These are phyloP conservation scores for Mycogone perniciosa DNA, from an alignment of 2,329 filamentous ascomycete genomes.

Conservation along the genomic window DNA sequence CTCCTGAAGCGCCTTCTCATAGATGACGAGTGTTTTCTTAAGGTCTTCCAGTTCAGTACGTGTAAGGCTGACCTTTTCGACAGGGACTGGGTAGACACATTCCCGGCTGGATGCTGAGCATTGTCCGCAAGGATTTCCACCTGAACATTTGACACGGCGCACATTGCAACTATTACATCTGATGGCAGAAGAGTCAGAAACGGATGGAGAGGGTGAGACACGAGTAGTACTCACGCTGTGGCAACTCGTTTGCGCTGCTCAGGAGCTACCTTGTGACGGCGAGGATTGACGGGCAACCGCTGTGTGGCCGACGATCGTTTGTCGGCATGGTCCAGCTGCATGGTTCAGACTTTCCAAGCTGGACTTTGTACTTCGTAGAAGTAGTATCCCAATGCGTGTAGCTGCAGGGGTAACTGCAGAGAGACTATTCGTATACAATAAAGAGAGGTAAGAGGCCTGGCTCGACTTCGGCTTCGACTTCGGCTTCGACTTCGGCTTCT, in stretches of 20 bases:
- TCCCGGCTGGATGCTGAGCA: conserved; percentile 38
- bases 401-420: no score
- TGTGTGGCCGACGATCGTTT: conserved; percentile 20
- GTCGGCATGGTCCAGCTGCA: conserved; percentile 23
- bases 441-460: no score
- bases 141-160: conserved; percentile 46
- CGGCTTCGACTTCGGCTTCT: no score
- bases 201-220: neutral
- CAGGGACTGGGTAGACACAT: conserved; percentile 40
- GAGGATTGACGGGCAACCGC: conserved; percentile 44
- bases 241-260: conserved; percentile 43
- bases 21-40: conserved; percentile 31
- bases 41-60: conserved; percentile 37
- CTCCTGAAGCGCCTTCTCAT: conserved; percentile 34
- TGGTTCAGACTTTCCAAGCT: conserved; percentile 7
- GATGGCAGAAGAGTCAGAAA: neutral
- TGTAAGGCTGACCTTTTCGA: conserved; percentile 39
- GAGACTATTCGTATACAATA: no score
- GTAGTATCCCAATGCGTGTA: no score
- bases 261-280: conserved; percentile 40
- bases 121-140: conserved; percentile 41
- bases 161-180: conserved; percentile 50
- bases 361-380: no score
- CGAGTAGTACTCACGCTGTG: conserved; percentile 34
- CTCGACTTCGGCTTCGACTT: no score